A percentile compares a stretch with the other conserved stretches of the same genome.
These are phyloP conservation scores for Phanerochaete sordida DNA, from an alignment of 768 basidiomycete genomes.

Conservation along the genomic window DNA sequence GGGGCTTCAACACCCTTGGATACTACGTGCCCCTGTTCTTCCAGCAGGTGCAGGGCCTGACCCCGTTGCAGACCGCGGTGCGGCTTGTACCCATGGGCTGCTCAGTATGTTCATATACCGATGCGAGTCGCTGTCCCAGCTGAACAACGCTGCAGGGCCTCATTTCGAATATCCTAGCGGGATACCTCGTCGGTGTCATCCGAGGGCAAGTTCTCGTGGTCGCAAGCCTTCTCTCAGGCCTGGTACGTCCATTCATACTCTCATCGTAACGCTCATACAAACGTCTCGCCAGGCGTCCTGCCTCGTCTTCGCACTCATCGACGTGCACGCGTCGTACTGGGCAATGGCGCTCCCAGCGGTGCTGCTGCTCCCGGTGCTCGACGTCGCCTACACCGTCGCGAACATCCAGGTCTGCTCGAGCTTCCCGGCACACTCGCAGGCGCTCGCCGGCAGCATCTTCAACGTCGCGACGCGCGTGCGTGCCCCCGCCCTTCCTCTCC, in stretches of 20 bases:
- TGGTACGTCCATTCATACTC: conserved; percentile 22
- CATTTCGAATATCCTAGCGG: conserved; percentile 15
- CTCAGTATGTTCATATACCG: conserved; percentile 20
- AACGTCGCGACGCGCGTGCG: conserved; percentile 29
- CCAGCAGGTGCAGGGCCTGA: conserved; percentile 28
- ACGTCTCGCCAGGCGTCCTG: conserved; percentile 22
- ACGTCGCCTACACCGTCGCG: conserved; percentile 30
- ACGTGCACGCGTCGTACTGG: conserved; percentile 30
- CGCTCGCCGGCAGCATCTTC: conserved; percentile 33
- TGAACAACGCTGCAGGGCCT: background rate
- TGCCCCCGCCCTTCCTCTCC: background rate
- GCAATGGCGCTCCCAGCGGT: conserved; percentile 28
- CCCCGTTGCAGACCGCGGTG: conserved; percentile 29
- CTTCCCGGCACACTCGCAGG: conserved; percentile 31
- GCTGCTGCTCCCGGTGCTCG: conserved; percentile 26
- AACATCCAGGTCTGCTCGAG: conserved; percentile 28
- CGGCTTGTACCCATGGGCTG: conserved; percentile 32
- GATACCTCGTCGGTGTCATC: conserved; percentile 22
- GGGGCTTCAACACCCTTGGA: conserved; percentile 29
- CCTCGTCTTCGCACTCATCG: conserved; percentile 30
- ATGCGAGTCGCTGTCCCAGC: conserved; percentile 11
- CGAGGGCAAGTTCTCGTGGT: conserved; percentile 28
- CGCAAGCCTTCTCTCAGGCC: conserved; percentile 23
- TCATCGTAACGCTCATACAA: background rate
- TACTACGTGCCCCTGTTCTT: conserved; percentile 32